Evolutionary conservation across 805 yeast species (phyloP).

Genomic region (Teunomyces panamensis): DNA sequence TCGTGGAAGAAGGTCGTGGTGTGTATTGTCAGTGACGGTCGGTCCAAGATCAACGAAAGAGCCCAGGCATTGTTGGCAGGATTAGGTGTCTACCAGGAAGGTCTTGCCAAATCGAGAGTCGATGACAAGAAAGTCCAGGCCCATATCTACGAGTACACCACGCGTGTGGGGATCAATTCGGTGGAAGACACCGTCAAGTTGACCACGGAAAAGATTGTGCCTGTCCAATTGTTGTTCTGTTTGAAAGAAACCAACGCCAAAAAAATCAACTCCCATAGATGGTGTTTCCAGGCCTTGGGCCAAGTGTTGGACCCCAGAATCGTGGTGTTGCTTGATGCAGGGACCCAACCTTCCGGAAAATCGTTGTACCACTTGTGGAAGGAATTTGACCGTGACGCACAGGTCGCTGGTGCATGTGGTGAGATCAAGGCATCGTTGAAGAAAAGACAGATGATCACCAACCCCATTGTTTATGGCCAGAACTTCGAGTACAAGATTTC

Average conservation of each 20-base stretch:
- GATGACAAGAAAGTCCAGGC: slow-evolving; percentile 61
- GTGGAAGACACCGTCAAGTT: slow-evolving; percentile 53
- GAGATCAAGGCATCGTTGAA: slow-evolving; percentile 60
- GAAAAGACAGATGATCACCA: slow-evolving; percentile 45
- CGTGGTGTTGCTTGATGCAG: slow-evolving; percentile 59
- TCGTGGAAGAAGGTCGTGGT: slow-evolving; percentile 64
- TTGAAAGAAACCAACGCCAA: slow-evolving; percentile 61
- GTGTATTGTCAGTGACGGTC: slow-evolving; percentile 61
- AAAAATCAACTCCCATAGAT: slow-evolving; percentile 64
- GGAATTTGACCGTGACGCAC: slow-evolving; percentile 55
- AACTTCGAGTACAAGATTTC: slow-evolving; percentile 68
- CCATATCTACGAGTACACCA: slow-evolving; percentile 65
- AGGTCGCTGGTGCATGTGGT: slow-evolving; percentile 72
- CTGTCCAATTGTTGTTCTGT: slow-evolving; percentile 60
- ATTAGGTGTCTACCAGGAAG: slow-evolving; percentile 65
- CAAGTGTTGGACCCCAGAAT: slow-evolving; percentile 56
- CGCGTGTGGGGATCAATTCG: slow-evolving; percentile 49
- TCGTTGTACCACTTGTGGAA: slow-evolving; percentile 61
- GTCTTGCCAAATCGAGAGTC: slow-evolving; percentile 57
- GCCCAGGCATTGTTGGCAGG: slow-evolving; percentile 63
- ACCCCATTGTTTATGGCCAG: slow-evolving; percentile 64
- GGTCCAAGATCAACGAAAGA: slow-evolving; percentile 61
- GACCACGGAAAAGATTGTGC: slow-evolving; percentile 54
- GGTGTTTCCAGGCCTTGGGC: slow-evolving; percentile 67
- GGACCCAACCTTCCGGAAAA: slow-evolving; percentile 59